Base-by-base conservation (phyloP, 345 rosid species). In the Salix suchowensis region DNA sequence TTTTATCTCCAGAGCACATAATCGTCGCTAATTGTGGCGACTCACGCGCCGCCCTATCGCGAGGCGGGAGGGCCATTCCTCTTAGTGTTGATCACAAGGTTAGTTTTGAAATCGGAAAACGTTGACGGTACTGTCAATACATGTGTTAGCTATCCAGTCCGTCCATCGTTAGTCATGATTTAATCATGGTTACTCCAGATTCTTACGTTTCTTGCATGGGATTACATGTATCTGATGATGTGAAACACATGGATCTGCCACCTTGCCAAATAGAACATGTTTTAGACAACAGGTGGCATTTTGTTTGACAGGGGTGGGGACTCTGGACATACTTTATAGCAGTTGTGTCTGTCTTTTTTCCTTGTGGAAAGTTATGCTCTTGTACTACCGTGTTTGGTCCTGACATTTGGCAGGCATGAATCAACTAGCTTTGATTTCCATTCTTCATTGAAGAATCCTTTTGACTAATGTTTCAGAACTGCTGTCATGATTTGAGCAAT, bases 1-100 rank as follows among this genome's bases (percentile, higher is more conserved):
- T 87, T 19, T 54, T 88, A 26, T 86, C 87, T 26, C 65, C 74
- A 0, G 81, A 84, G 28, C 78, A 79, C 44, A 81, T 90, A 55
- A 70, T 87, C 23, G 87, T 90, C 15, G 94, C 90, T 23, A 90
- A 88, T 69, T 87, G 90, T 72, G 91, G 94, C 8, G 94, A 88
- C 76, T 90, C 94, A 52, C 91, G 90, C 64, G 90, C 92, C 78
- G 89, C 88, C 70, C 89, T 90, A n/a, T 82, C 86, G 79, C 85
- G 89, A 1, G 88, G 76, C 6, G 87, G 90, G 8, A 78, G 64
- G 74, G 87, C 88, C 19, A 28, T 87, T 46, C 88, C 91, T 23
- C 87, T 90, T 24, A 84, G 87, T 40, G 71, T 66, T 14, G 93
- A 90, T 81, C 93, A 88, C 61, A 90, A 88, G 91, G 90, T 89